Evolutionary conservation across 2,329 filamentous ascomycete species (phyloP).

Genomic region (Diaporthe australafricana): DNA sequence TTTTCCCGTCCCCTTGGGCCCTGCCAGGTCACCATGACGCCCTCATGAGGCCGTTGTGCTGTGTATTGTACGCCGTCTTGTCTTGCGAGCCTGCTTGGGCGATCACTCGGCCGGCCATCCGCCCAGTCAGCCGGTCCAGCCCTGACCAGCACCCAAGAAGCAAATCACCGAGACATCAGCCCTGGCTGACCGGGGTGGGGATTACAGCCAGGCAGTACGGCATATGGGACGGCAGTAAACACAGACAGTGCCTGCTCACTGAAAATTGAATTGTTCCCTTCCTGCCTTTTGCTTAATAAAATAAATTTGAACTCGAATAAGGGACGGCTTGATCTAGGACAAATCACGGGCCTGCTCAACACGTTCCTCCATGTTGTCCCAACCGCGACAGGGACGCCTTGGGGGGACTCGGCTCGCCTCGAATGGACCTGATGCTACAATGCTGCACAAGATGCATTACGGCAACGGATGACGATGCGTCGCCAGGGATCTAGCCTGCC

Average conservation of each 20-base stretch:
- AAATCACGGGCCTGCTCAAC: background rate
- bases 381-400: constrained; percentile 6
- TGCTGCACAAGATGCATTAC: constrained; percentile 13
- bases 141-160: constrained; percentile 12
- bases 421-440: background rate
- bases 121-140: background rate
- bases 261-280: too few relatives aligned
- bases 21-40: constrained; percentile 17
- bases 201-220: background rate
- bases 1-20: constrained; percentile 6
- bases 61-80: too few relatives aligned
- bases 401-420: background rate
- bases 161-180: constrained; percentile 26
- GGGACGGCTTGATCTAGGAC: background rate
- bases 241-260: background rate
- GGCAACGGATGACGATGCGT: constrained; percentile 22
- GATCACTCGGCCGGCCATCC: too few relatives aligned
- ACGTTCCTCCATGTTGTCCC: background rate
- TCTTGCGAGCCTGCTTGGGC: too few relatives aligned
- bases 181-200: background rate
- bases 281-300: background rate
- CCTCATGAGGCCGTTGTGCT: background rate
- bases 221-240: background rate
- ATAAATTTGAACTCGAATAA: too few relatives aligned
- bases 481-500: constrained; percentile 17